Evolutionary conservation across 192 early-diverging fungal species (phyloP).

Genomic region (Linnemannia hyalina): DNA sequence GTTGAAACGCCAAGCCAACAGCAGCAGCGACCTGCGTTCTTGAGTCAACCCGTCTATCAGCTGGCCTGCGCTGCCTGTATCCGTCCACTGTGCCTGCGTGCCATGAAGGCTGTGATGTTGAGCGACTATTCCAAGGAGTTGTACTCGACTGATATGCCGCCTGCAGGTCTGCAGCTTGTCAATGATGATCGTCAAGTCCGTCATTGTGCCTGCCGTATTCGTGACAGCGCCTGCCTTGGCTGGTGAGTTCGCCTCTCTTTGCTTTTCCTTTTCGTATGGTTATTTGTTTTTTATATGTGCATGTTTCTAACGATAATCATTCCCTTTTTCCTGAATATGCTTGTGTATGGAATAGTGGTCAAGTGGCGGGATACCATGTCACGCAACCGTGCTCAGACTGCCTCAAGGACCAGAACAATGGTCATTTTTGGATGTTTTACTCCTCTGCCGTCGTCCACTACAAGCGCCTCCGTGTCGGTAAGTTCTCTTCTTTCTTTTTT

Average conservation of each 20-base stretch:
- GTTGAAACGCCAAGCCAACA: neutral
- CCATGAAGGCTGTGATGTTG: conserved; percentile 55
- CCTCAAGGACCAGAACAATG: conserved; percentile 53
- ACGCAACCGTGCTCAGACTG: conserved; percentile 52
- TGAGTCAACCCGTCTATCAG: conserved; percentile 52
- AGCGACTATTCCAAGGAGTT: conserved; percentile 54
- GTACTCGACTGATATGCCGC: conserved; percentile 55
- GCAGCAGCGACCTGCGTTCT: conserved; percentile 27
- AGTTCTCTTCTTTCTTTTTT: neutral
- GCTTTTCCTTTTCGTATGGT: neutral
- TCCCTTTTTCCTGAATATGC: neutral
- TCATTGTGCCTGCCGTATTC: conserved; percentile 48
- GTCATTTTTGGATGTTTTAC: conserved; percentile 58
- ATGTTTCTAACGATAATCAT: neutral
- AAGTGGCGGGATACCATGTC: conserved; percentile 55
- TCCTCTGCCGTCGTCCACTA: conserved; percentile 51
- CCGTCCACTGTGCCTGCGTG: conserved; percentile 40
- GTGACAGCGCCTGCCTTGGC: conserved; percentile 51
- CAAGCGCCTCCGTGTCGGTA: conserved; percentile 42
- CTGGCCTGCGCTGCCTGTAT: conserved; percentile 50
- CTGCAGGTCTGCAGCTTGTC: conserved; percentile 41
- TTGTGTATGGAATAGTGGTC: conserved; percentile 21
- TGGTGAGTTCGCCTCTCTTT: conserved; percentile 19
- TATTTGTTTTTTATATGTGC: neutral
- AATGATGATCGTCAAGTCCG: conserved; percentile 54